Evolutionary conservation across 257 asterid genomes (phyloP).

Genomic region (Phtheirospermum japonicum): DNA sequence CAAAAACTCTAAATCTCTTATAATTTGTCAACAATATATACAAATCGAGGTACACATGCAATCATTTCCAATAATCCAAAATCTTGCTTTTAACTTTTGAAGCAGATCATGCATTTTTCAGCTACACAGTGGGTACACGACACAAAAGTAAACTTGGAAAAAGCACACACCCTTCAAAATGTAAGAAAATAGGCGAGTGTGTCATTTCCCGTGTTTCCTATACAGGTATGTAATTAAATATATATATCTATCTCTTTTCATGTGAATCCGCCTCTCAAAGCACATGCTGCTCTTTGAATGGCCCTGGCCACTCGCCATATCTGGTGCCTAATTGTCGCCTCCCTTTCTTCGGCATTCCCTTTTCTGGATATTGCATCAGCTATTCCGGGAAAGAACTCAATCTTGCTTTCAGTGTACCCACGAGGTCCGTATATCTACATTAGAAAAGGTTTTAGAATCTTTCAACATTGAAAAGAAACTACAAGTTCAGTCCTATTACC

Average conservation of each 20-base stretch:
- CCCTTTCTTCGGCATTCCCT: slow-evolving; percentile 29
- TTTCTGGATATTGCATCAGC: slow-evolving; percentile 41
- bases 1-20: too few relatives aligned
- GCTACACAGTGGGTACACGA: too few relatives aligned
- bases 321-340: slow-evolving; percentile 57
- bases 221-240: too few relatives aligned
- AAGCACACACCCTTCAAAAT: too few relatives aligned
- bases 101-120: too few relatives aligned
- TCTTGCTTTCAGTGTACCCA: slow-evolving; percentile 37
- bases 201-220: too few relatives aligned
- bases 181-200: too few relatives aligned
- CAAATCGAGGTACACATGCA: too few relatives aligned
- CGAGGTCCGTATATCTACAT: slow-evolving; percentile 90
- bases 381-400: slow-evolving; percentile 79
- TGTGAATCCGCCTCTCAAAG: slow-evolving; percentile 59
- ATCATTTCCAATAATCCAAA: too few relatives aligned
- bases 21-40: too few relatives aligned
- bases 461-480: not conserved
- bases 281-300: slow-evolving; percentile 61
- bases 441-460: not conserved
- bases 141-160: too few relatives aligned
- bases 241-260: slow-evolving; percentile 21
- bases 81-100: too few relatives aligned
- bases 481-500: not conserved
- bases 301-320: slow-evolving; percentile 88